Percentiles rank a stretch among this genome's conserved stretches.
These are phyloP conservation scores for Neonectria hederae DNA, from an alignment of 2,329 filamentous ascomycete species.

Conservation along the genomic window DNA sequence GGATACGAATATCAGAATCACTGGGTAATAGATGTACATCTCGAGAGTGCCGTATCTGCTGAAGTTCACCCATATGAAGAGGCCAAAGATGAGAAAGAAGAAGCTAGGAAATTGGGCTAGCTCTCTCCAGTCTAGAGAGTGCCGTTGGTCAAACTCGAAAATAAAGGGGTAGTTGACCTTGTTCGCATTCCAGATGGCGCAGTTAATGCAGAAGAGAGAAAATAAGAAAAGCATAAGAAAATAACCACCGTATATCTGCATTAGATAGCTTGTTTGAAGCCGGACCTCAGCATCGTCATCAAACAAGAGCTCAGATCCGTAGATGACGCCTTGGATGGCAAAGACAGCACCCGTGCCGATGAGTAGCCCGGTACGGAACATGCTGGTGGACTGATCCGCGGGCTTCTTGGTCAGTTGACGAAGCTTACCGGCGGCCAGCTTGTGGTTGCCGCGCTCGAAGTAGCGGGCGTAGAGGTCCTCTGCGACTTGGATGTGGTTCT, in stretches of 20 bases:
- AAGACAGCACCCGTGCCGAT: constrained; percentile 76
- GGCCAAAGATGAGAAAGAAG: constrained; percentile 79
- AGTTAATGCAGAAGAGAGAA: constrained; percentile 85
- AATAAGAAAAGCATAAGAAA: constrained; percentile 85
- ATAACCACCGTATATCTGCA: constrained; percentile 94
- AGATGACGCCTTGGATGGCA: constrained; percentile 70
- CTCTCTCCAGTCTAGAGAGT: constrained; percentile 89
- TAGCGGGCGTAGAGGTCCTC: constrained; percentile 95
- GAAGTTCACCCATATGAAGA: constrained; percentile 93
- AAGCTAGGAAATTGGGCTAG: constrained; percentile 87
- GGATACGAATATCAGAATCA: constrained; percentile 78
- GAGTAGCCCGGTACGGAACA: constrained; percentile 71
- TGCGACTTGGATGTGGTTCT: constrained; percentile 79
- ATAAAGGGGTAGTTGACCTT: constrained; percentile 98
- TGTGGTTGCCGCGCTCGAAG: constrained; percentile 93
- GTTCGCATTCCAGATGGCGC: constrained; percentile 80
- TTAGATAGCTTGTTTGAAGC: constrained; percentile 70
- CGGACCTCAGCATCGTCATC: constrained; percentile 58
- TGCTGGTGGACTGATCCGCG: constrained; percentile 63
- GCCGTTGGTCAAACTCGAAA: constrained; percentile 92
- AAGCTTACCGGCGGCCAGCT: constrained; percentile 88
- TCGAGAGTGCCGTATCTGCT: constrained; percentile 69
- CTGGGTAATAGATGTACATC: constrained; percentile 87
- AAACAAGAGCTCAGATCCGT: constrained; percentile 64
- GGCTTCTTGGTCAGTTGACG: constrained; percentile 73